A percentile compares a stretch with the other conserved stretches of the same genome.
These are phyloP conservation scores for Mycena kentingensis DNA, from an alignment of 768 basidiomycete species.

Conservation along the genomic window DNA sequence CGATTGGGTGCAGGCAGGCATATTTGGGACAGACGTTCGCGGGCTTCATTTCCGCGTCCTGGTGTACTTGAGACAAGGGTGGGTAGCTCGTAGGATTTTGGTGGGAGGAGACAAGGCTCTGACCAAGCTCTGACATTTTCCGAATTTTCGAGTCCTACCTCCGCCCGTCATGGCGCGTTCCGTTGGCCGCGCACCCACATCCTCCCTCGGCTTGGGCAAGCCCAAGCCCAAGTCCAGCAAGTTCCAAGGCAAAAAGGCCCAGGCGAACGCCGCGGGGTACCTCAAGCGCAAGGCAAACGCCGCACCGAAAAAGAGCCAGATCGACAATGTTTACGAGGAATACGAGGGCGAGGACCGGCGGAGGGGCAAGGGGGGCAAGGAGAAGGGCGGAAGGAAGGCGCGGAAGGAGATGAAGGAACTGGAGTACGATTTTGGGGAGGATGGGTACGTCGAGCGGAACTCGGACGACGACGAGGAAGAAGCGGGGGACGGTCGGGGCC, in stretches of 20 bases:
- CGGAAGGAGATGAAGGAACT: constrained; percentile 15
- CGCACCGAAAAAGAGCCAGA: constrained; percentile 6
- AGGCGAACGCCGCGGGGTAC: constrained; percentile 21
- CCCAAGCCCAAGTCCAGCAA: not conserved
- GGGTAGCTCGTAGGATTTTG: too few relatives aligned
- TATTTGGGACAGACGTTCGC: too few relatives aligned
- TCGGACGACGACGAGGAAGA: constrained; percentile 8
- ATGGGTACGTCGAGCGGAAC: constrained; percentile 6
- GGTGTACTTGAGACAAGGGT: too few relatives aligned
- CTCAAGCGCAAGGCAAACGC: constrained; percentile 13
- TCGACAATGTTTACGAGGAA: constrained; percentile 22
- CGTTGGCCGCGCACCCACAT: not conserved
- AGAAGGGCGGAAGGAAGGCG: constrained; percentile 12
- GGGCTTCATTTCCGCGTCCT: too few relatives aligned
- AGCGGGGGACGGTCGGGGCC: not conserved
- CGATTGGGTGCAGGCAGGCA: too few relatives aligned
- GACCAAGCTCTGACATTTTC: too few relatives aligned
- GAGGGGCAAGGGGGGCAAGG: constrained; percentile 12
- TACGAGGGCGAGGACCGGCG: constrained; percentile 13
- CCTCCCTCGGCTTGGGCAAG: not conserved
- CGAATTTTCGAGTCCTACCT: too few relatives aligned
- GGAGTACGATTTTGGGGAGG: constrained; percentile 21
- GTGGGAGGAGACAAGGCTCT: too few relatives aligned
- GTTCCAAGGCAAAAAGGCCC: constrained; percentile 5
- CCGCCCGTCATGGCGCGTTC: not conserved